phyloP scores from a whole-genome alignment of 202 grass and related monocot species.

The Eragrostis tef region DNA sequence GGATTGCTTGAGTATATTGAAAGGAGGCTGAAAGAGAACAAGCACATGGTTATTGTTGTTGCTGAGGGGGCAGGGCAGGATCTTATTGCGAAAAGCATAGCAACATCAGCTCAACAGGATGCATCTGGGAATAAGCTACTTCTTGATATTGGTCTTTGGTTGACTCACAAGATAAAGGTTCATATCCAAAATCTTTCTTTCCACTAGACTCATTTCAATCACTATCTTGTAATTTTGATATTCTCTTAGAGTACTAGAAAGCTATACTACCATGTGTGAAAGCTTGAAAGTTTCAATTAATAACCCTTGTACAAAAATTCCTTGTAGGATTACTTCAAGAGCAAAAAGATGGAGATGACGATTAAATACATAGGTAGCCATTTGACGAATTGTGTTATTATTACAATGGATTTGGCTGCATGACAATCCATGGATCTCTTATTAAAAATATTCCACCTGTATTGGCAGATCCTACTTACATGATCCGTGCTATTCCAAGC shows the following conservation, averaged over 20 bases:
- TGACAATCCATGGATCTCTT: no score
- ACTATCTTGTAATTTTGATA: slow-evolving; percentile 26
- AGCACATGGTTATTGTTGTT: slow-evolving; percentile 96
- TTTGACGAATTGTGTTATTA: no score
- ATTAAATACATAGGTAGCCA: slow-evolving; percentile 99
- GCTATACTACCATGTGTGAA: neutral
- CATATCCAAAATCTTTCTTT: neutral
- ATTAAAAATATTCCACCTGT: no score
- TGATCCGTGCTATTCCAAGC: slow-evolving; percentile 96
- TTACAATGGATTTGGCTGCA: no score
- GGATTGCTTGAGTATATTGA: slow-evolving; percentile 86
- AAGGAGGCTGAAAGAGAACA: slow-evolving; percentile 86
- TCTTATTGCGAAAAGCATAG: slow-evolving; percentile 79
- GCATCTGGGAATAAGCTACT: slow-evolving; percentile 91
- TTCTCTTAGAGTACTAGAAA: neutral
- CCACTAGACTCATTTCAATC: neutral
- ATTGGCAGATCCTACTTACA: slow-evolving; percentile 99
- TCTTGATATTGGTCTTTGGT: slow-evolving; percentile 96
- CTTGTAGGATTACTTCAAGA: slow-evolving; percentile 75
- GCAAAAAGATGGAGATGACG: slow-evolving; percentile 87
- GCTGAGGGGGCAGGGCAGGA: slow-evolving; percentile 96
- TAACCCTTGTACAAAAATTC: slow-evolving; percentile 8
- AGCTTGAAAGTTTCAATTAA: slow-evolving; percentile 22
- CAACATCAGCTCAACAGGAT: slow-evolving; percentile 65
- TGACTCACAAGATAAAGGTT: slow-evolving; percentile 98